Evolutionary conservation across 2,329 filamentous ascomycete species (phyloP).

Genomic region (Myriangium duriaei): DNA sequence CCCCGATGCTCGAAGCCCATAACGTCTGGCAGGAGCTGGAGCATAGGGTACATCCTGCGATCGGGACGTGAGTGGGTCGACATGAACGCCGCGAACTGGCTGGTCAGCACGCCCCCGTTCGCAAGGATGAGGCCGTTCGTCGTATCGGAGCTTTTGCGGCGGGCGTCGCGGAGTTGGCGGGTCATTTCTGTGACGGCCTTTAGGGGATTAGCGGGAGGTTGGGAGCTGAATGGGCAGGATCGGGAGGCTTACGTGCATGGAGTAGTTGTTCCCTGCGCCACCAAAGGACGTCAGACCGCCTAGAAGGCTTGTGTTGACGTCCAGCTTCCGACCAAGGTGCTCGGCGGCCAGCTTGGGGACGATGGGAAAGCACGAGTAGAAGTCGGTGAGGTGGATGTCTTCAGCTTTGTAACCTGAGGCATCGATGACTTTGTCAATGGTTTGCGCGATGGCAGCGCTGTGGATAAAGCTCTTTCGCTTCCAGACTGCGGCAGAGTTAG

Average conservation of each 20-base stretch:
- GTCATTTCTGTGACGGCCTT: slow-evolving; percentile 44
- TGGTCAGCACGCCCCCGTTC: slow-evolving; percentile 53
- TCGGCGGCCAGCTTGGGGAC: slow-evolving; percentile 53
- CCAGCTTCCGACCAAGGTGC: slow-evolving; percentile 41
- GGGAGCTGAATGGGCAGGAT: not conserved
- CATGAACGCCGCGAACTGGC: slow-evolving; percentile 50
- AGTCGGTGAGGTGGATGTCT: slow-evolving; percentile 49
- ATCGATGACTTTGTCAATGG: slow-evolving; percentile 42
- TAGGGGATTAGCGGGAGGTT: slow-evolving; percentile 17
- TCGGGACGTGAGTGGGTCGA: slow-evolving; percentile 34
- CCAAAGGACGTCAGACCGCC: slow-evolving; percentile 57
- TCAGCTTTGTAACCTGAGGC: slow-evolving; percentile 34
- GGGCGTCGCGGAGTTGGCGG: slow-evolving; percentile 35
- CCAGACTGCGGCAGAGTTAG: slow-evolving; percentile 42
- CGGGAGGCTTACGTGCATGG: slow-evolving; percentile 44
- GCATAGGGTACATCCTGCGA: slow-evolving; percentile 33
- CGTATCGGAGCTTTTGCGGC: slow-evolving; percentile 27
- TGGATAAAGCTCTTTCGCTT: slow-evolving; percentile 45
- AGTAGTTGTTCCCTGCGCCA: slow-evolving; percentile 60
- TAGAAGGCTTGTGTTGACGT: slow-evolving; percentile 40
- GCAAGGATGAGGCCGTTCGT: slow-evolving; percentile 47
- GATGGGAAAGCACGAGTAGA: slow-evolving; percentile 61
- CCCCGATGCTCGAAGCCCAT: slow-evolving; percentile 27
- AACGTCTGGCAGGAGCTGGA: slow-evolving; percentile 34
- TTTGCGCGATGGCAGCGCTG: slow-evolving; percentile 45